Conservation (phyloP, 1,284 basidiomycete species). For the Tilletia walkeri region DNA sequence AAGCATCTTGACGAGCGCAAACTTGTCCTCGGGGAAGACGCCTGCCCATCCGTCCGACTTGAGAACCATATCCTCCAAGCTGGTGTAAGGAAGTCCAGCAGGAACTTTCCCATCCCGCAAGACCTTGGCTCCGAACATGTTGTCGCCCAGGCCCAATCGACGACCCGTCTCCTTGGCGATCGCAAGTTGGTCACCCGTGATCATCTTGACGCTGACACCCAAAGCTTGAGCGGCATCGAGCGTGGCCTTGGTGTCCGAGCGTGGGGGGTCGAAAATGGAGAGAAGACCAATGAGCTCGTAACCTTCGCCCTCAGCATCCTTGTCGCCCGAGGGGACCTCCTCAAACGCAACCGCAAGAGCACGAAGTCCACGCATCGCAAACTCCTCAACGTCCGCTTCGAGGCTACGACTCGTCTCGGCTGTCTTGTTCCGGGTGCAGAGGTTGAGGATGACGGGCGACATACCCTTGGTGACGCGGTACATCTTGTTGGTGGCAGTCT, state of each 20-base stretch:
- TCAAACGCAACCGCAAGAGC: conserved; percentile 94
- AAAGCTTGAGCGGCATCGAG: conserved; percentile 94
- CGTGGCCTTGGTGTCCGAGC: conserved; percentile 97
- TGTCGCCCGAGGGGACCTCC: conserved; percentile 73
- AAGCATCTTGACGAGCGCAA: conserved; percentile 85
- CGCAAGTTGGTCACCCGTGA: conserved; percentile 97
- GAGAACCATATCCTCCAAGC: conserved; percentile 82
- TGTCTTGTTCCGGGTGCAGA: conserved; percentile 95
- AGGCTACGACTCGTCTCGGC: conserved; percentile 83
- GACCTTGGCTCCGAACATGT: conserved; percentile 95
- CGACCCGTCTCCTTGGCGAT: conserved; percentile 99
- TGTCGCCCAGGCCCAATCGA: conserved; percentile 90
- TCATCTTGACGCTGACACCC: conserved; percentile 99
- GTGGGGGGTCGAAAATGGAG: conserved; percentile 95
- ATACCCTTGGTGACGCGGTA: conserved; percentile 99
- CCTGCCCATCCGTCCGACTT: conserved; percentile 88
- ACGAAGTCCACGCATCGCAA: conserved; percentile 91
- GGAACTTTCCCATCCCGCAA: conserved; percentile 84
- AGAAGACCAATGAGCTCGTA: conserved; percentile 96
- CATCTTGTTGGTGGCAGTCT: conserved; percentile 86
- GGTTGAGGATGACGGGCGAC: conserved; percentile 81
- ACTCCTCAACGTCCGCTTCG: conserved; percentile 92
- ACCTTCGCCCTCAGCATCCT: conserved; percentile 81
- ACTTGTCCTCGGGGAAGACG: conserved; percentile 97
- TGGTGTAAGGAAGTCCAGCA: conserved; percentile 68